Conservation (phyloP, 805 yeast genomes). For the Martiniozyma abietophila region DNA sequence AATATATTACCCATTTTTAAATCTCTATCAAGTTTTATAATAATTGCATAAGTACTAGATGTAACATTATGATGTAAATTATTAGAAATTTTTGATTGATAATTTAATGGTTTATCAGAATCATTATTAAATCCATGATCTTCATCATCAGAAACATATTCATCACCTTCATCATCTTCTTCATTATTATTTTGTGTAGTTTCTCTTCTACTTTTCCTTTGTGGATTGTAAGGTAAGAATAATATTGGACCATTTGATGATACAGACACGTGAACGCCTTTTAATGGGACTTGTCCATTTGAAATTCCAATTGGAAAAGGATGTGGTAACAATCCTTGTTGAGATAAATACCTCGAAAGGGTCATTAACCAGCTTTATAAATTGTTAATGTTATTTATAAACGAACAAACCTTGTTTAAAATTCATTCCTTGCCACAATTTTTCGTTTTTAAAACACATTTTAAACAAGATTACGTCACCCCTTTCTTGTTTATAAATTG, state of each 20-base stretch:
- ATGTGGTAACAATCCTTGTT: slow-evolving; percentile 5
- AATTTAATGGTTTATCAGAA: slow-evolving; percentile 2
- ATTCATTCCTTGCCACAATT: not conserved
- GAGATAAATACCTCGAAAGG: slow-evolving; percentile 3
- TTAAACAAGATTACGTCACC: too few relatives aligned
- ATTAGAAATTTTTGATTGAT: too few relatives aligned
- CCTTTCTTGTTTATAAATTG: too few relatives aligned
- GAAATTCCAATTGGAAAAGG: not conserved
- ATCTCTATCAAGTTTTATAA: slow-evolving; percentile 35
- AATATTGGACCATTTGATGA: slow-evolving; percentile 24
- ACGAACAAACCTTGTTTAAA: too few relatives aligned
- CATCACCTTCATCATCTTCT: slow-evolving; percentile 19
- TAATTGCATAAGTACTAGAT: slow-evolving; percentile 43
- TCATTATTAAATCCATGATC: slow-evolving; percentile 2
- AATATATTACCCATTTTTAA: slow-evolving; percentile 29
- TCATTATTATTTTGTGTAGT: slow-evolving; percentile 4
- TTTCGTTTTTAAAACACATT: not conserved
- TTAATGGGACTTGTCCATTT: not conserved
- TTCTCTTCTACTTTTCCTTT: slow-evolving; percentile 18
- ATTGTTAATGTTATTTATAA: too few relatives aligned
- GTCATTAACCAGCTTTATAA: slow-evolving; percentile 2
- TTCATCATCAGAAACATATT: slow-evolving; percentile 11
- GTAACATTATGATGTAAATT: slow-evolving; percentile 20
- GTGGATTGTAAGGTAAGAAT: slow-evolving; percentile 27
- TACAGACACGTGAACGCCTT: slow-evolving; percentile 1